phyloP scores from a whole-genome alignment of 441 rosid species.

The Aleurites moluccanus region DNA sequence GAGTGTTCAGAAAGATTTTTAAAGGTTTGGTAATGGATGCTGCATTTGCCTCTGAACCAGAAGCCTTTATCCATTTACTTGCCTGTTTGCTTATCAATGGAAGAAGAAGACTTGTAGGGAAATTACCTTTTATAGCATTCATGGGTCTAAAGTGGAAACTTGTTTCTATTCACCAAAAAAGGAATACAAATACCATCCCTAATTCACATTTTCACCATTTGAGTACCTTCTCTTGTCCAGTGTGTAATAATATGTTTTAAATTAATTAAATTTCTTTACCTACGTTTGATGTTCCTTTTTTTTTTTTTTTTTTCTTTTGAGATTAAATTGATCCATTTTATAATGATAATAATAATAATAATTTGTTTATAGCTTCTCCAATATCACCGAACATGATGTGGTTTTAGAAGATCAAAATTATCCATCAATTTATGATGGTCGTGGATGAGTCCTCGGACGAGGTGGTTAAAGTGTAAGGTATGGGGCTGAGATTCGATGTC shows the following conservation, averaged over 20 bases:
- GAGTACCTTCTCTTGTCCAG: not conserved
- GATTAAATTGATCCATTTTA: not conserved
- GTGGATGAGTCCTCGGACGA: no score
- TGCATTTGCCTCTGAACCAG: not conserved
- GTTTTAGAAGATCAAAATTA: not conserved
- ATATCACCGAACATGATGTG: not conserved
- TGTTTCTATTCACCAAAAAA: conserved; percentile 19
- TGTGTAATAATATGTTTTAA: not conserved
- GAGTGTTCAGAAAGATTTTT: conserved; percentile 14
- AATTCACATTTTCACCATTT: not conserved
- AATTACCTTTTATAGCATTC: conserved; percentile 26
- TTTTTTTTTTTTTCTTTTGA: no score
- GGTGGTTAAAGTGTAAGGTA: no score
- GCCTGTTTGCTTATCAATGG: conserved; percentile 19
- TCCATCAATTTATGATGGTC: not conserved
- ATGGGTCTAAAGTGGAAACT: conserved; percentile 23
- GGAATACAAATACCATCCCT: not conserved
- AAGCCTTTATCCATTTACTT: conserved; percentile 18
- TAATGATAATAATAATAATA: no score
- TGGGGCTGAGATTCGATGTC: no score
- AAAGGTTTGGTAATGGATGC: not conserved
- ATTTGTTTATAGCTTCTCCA: not conserved
- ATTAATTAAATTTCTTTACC: not conserved
- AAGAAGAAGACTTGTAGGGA: conserved; percentile 22
- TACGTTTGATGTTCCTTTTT: no score